phyloP scores from a whole-genome alignment of 345 rosid species.

The Citrus cavaleriei region DNA sequence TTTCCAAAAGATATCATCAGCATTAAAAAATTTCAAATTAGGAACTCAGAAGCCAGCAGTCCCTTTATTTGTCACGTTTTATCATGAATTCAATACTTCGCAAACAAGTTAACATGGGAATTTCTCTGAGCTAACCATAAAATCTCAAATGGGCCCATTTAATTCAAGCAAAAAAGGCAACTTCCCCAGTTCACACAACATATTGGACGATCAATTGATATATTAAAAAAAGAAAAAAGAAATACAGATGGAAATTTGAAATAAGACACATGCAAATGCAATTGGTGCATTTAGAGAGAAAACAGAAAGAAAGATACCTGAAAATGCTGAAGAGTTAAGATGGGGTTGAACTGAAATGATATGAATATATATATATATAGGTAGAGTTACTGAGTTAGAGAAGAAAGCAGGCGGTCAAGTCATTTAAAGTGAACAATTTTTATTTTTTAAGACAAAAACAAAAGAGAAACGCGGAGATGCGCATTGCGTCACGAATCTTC shows the following conservation, averaged over 20 bases:
- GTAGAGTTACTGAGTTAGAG: too few relatives aligned
- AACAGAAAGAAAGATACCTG: background rate
- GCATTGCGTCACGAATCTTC: slow-evolving; percentile 22
- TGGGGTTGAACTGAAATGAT: too few relatives aligned
- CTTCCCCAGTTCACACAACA: background rate
- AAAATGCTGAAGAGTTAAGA: background rate
- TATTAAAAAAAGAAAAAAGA: background rate
- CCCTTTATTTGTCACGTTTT: background rate
- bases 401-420: background rate
- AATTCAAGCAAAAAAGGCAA: background rate
- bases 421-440: background rate
- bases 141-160: background rate
- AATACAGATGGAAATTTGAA: too few relatives aligned
- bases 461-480: slow-evolving; percentile 4
- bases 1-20: background rate
- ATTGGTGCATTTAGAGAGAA: background rate
- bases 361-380: too few relatives aligned
- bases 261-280: background rate
- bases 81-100: background rate
- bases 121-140: background rate
- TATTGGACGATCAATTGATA: too few relatives aligned
- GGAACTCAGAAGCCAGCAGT: background rate
- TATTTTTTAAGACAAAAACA: background rate
- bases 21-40: background rate
- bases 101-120: background rate